Base-by-base conservation (phyloP, 306 rosid genomes). In the Dryas alaskensis region DNA sequence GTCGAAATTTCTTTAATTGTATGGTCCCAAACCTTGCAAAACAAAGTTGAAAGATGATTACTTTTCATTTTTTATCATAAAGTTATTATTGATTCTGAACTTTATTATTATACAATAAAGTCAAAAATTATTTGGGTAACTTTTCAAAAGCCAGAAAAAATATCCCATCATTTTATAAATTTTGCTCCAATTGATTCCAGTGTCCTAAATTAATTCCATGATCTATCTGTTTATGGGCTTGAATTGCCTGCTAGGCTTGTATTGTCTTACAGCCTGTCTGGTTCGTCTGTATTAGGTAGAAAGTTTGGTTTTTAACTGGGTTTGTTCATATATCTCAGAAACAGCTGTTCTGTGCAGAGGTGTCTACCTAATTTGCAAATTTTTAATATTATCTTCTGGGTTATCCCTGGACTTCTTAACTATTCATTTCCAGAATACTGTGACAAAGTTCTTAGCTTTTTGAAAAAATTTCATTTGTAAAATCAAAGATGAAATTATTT, bases 341-440 rank as follows among this genome's bases (percentile, higher is more conserved):
- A 76, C 84, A 85, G 86, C 85, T 81, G 86, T 87, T 9, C 19
- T 42, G 43, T 47, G 52, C 42, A 44, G 78, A 27, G 72, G 52
- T 74, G 50, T 62, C 49, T 14, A 7, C 51, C 51, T 39, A 17
- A 5, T 43, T 44, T 55, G 10, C 7, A 40, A 62, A 7, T 62
- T 62, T 62, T 62, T 40, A 40, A 58, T 58, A 58, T 46, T 72
- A 59, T 72, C 67, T 59, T 59, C 7, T 58, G 39, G 3, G 17
- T 69, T 39, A 31, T 52, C 4, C 31, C 4, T 2, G 2, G 63
- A 53, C 40, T 40, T 3, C 3, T 45, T 11, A n/a, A 19, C n/a
- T 16, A 27, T 67, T 48, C 43, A 13, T 11, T 68, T 61, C 39
- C 46, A 14, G 66, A 17, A 2, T 2, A 60, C 48, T 8, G 9